Conservation (phyloP, 2,329 filamentous ascomycete genomes). For the Teratosphaeria gauchensis region DNA sequence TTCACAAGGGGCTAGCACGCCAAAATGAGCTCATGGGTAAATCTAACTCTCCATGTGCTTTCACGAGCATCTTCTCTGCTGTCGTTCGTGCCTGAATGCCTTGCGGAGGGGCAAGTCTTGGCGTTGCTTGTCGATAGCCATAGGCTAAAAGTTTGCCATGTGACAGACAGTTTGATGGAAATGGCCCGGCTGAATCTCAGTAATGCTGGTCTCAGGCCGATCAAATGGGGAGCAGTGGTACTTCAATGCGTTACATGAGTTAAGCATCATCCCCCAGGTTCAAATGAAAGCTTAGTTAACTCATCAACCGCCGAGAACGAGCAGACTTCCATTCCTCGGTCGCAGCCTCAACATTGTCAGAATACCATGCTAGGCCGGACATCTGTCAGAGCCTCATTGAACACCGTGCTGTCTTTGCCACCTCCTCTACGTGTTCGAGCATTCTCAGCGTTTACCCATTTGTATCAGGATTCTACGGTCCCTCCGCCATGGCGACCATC, state of each 20-base stretch:
- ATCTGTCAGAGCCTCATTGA: neutral
- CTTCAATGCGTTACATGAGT: too few relatives aligned
- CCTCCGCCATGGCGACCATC: constrained; percentile 23
- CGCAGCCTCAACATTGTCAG: neutral
- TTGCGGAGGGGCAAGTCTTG: neutral
- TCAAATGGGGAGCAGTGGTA: too few relatives aligned
- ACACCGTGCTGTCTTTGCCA: neutral
- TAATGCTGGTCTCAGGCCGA: too few relatives aligned
- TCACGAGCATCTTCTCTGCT: neutral
- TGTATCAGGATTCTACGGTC: neutral
- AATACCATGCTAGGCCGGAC: neutral
- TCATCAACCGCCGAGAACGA: too few relatives aligned
- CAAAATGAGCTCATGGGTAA: neutral
- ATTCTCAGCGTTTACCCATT: constrained; percentile 7
- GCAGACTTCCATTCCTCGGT: too few relatives aligned
- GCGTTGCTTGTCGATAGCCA: neutral
- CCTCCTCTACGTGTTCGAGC: constrained; percentile 3
- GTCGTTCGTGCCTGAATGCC: neutral
- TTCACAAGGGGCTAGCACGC: neutral
- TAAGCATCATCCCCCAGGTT: too few relatives aligned
- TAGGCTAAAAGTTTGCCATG: too few relatives aligned
- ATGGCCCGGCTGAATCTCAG: too few relatives aligned
- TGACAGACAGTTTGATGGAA: too few relatives aligned
- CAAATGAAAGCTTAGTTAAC: too few relatives aligned
- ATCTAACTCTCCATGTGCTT: neutral